These are phyloP conservation scores for Boeremia exigua DNA, from an alignment of 2,329 filamentous ascomycete species.

Conservation along the genomic window DNA sequence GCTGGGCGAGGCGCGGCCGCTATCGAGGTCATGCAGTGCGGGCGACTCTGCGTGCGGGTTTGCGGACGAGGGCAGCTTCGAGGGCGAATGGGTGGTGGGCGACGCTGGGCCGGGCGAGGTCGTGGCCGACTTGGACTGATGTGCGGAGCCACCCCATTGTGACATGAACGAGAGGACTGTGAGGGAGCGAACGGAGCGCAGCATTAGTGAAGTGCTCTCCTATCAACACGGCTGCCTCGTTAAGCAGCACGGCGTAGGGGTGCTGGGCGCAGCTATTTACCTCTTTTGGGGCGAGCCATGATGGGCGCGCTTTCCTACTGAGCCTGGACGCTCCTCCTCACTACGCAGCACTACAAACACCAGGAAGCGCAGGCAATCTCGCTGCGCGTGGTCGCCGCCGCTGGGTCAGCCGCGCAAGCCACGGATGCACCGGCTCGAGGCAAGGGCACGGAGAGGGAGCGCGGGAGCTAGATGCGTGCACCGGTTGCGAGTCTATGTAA, in stretches of 20 bases:
- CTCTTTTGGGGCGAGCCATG: slow-evolving; percentile 48
- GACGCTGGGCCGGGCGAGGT: slow-evolving; percentile 44
- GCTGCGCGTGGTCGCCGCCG: slow-evolving; percentile 25
- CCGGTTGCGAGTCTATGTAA: slow-evolving; percentile 19
- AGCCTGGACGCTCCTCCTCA: slow-evolving; percentile 17
- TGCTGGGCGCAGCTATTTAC: slow-evolving; percentile 30
- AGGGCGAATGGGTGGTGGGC: slow-evolving; percentile 39
- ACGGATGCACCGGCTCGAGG: slow-evolving; percentile 36
- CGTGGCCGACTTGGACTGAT: slow-evolving; percentile 36
- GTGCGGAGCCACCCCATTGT: slow-evolving; percentile 65
- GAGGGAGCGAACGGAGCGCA: slow-evolving; percentile 29
- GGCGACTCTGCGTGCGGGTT: slow-evolving; percentile 35
- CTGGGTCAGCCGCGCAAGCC: slow-evolving; percentile 37
- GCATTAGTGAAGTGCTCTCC: slow-evolving; percentile 33
- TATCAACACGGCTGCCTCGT: slow-evolving; percentile 3
- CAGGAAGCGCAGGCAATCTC: slow-evolving; percentile 13
- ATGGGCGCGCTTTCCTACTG: slow-evolving; percentile 23
- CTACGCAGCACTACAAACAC: slow-evolving; percentile 17
- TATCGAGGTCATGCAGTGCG: slow-evolving; percentile 38
- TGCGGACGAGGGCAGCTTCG: slow-evolving; percentile 30
- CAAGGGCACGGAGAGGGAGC: slow-evolving; percentile 15
- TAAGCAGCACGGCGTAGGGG: slow-evolving; percentile 12
- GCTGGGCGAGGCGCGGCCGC: slow-evolving; percentile 33
- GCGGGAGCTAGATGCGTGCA: slow-evolving; percentile 4
- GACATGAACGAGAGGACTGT: slow-evolving; percentile 90